Evolutionary conservation across 2,329 filamentous ascomycete genomes (phyloP).

Genomic region (Penicillium nordicum): DNA sequence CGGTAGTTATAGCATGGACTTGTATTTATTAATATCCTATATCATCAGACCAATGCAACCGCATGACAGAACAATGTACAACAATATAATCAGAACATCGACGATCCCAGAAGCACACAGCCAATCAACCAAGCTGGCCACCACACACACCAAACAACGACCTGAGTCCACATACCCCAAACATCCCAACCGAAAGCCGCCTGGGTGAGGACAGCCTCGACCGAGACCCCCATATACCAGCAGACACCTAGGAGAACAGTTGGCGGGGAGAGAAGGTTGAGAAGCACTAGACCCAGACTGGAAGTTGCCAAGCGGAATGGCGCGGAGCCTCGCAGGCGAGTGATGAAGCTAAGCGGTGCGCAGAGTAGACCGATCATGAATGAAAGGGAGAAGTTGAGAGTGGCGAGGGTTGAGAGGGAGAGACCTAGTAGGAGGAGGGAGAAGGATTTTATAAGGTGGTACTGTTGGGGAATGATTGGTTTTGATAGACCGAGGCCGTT

Average conservation of each 20-base stretch:
- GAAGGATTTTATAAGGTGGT: slow-evolving; percentile 79
- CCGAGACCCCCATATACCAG: slow-evolving; percentile 45
- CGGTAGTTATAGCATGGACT: background rate
- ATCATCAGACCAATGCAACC: background rate
- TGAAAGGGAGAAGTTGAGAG: slow-evolving; percentile 89
- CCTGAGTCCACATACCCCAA: slow-evolving; percentile 82
- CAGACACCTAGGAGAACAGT: slow-evolving; percentile 51
- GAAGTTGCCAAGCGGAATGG: slow-evolving; percentile 23
- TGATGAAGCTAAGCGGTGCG: slow-evolving; percentile 70
- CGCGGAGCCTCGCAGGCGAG: slow-evolving; percentile 27
- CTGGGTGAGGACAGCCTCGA: slow-evolving; percentile 62
- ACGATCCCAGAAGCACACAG: slow-evolving; percentile 34
- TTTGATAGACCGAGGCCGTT: slow-evolving; percentile 47
- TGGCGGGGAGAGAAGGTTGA: slow-evolving; percentile 62
- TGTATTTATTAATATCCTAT: slow-evolving; percentile 3
- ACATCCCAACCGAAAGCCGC: slow-evolving; percentile 86
- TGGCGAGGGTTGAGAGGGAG: slow-evolving; percentile 87
- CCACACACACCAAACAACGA: slow-evolving; percentile 93
- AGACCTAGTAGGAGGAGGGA: slow-evolving; percentile 89
- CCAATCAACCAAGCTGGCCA: slow-evolving; percentile 84
- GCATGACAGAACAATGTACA: background rate
- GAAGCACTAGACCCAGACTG: slow-evolving; percentile 47
- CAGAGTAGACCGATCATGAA: slow-evolving; percentile 79
- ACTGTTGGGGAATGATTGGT: slow-evolving; percentile 60
- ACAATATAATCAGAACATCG: slow-evolving; percentile 27